Base-by-base conservation (phyloP, 805 yeast species). In the Lipomyces orientalis region DNA sequence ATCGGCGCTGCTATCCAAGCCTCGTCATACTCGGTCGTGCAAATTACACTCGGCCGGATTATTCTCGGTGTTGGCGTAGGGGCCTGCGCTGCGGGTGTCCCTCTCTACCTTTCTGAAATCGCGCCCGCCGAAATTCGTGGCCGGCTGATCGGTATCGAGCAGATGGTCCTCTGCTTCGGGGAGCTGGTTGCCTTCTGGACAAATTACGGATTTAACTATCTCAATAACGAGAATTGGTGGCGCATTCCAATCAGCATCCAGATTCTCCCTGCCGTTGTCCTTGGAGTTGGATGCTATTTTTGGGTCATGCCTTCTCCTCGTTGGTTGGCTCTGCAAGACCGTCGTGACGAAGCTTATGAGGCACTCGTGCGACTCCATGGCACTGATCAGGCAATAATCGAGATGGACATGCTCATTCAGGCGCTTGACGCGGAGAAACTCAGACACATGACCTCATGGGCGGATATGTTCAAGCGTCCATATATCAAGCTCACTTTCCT, bases 61-160 rank as follows among this genome's bases (percentile, higher is more conserved):
- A 80, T 85, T 68, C 79, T 85, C 64, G 88, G 88, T 67, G 66
- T 84, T 52, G 87, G 87, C 74, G 81, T 85, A 59, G 88, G 88
- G 69, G 81, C 83, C 64, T 85, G 85, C 68, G 81, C 87, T 8
- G 79, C 87, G 12, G 84, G 80, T n/a, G 54, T 19, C 10, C 66
- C 66, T 16, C 56, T 59, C 19, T 90, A 90, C 76, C 87, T 88
- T 81, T 88, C 93, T 39, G 91, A 90, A 77, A 88, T 90, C 43
- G 86, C 92, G 22, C 94, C 94, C 29, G 87, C 85, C 73, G 87
- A 89, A 83, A 85, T 89, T 61, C 84, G 96, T 80, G 96, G 96
- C 73, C 85, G 91, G n/a, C 82, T 89, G 67, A 83, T 79, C 75
- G 85, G 71, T 29, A 51, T 73, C 37, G 74, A 76, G 61, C 78